Base-by-base conservation (phyloP, 164 flowering plant species). In the Taxillus chinensis region DNA sequence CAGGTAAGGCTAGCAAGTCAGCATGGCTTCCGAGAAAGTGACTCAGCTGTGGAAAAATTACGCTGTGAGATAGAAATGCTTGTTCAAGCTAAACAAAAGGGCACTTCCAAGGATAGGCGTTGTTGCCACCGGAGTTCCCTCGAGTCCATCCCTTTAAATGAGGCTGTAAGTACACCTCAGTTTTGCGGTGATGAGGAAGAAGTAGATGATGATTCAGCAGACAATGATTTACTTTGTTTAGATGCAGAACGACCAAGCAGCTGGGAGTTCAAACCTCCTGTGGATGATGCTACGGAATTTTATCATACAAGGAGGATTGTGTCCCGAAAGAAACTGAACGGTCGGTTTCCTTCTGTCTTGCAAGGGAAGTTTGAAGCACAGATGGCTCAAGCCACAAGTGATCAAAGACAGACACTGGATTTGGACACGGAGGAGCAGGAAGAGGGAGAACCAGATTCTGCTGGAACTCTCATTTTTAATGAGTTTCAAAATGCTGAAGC, bases 71-170 rank as follows among this genome's bases (percentile, higher is more conserved):
- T 92, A 40, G 91, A 86, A 71, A 70, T 80, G 41, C 86, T 89
- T 64, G 84, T 92, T 72, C 79, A 59, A 57, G 77, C 81, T 17
- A 85, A 73, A 73, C 71, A 45, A 38, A 57, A 68, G 61, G 63
- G 40, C 43, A 41, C n/a, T 41, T 46, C 16, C 11, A 74, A 60
- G 52, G 70, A 65, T 27, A 5, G 68, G 62, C 57, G 41, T 53
- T 50, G 27, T 42, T 70, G 5, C 76, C 27, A 71, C 3, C 65
- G 84, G 10, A 75, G 64, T 51, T 92, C 96, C 45, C 69, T 84
- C 41, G 97, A 88, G 57, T 86, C 95, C n/a, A 64, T 79, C 49
- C 82, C 73, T 62, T 64, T 86, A 72, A 79, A 81, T 60, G 90
- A 75, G 61, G 78, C 82, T 52, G 60, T 43, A 41, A 86, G 92